Conservation (phyloP, 208 protist genomes). For the Leishmania amazonensis region DNA sequence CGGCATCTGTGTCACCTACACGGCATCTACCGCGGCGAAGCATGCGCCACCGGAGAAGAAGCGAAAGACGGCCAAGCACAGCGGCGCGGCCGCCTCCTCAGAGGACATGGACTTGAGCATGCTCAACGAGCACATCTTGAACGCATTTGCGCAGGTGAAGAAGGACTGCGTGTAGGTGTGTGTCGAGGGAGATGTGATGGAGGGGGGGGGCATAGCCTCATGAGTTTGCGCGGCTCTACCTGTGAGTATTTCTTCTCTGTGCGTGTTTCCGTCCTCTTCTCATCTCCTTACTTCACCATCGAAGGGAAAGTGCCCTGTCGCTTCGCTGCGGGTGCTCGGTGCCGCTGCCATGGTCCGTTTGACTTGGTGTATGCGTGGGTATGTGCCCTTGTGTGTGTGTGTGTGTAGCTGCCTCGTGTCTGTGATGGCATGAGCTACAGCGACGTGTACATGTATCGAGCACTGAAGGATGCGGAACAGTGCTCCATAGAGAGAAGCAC, state of each 20-base stretch:
- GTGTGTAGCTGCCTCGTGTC: background rate
- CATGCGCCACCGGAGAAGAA: conserved; percentile 37
- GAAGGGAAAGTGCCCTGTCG: background rate
- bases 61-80: conserved; percentile 20
- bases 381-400: background rate
- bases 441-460: conserved; percentile 7
- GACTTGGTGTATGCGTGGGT: background rate
- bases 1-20: conserved; percentile 82
- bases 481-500: background rate
- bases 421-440: background rate
- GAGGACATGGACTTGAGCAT: conserved; percentile 75
- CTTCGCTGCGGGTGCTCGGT: background rate
- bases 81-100: conserved; percentile 15
- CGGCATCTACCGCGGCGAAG: conserved; percentile 59
- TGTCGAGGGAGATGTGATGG: background rate
- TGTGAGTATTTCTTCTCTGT: conserved; percentile 1
- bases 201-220: background rate
- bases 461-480: background rate
- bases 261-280: background rate
- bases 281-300: background rate
- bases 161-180: conserved; percentile 6
- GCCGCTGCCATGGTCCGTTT: background rate
- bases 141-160: conserved; percentile 70
- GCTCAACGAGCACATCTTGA: conserved; percentile 81
- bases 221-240: background rate